Evolutionary conservation across 495 filamentous ascomycete species (phyloP).

Genomic region (Aspergillus taichungensis): DNA sequence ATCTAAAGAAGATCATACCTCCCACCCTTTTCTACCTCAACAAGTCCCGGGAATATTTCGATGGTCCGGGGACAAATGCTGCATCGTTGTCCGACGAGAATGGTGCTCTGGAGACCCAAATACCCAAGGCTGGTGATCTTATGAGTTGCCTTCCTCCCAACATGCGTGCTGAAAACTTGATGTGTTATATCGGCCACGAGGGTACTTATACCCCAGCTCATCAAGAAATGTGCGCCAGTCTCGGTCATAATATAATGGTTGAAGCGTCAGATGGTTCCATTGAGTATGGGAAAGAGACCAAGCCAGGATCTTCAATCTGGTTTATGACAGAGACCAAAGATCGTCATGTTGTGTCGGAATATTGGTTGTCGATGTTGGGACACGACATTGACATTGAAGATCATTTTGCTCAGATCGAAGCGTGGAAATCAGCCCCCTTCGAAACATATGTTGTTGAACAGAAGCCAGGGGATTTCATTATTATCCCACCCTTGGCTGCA

Average conservation of each 20-base stretch:
- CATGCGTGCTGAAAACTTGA: slow-evolving; percentile 90
- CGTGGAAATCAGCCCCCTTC: slow-evolving; percentile 89
- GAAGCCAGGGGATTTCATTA: slow-evolving; percentile 83
- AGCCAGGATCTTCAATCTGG: slow-evolving; percentile 85
- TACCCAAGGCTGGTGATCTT: slow-evolving; percentile 69
- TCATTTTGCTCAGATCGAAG: slow-evolving; percentile 88
- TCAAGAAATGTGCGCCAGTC: slow-evolving; percentile 92
- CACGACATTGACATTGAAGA: slow-evolving; percentile 95
- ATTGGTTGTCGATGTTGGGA: slow-evolving; percentile 81
- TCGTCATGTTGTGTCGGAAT: slow-evolving; percentile 76
- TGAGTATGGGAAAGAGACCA: slow-evolving; percentile 57
- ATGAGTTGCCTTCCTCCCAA: slow-evolving; percentile 83
- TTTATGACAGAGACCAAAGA: slow-evolving; percentile 96
- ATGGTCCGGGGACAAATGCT: slow-evolving; percentile 22
- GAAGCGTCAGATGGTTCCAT: slow-evolving; percentile 56
- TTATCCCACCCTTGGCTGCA: slow-evolving; percentile 91
- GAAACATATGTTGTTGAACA: slow-evolving; percentile 90
- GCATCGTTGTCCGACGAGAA: neutral
- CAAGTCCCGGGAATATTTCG: slow-evolving; percentile 53
- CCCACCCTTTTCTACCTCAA: slow-evolving; percentile 78
- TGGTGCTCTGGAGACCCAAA: slow-evolving; percentile 4
- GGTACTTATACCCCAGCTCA: slow-evolving; percentile 95
- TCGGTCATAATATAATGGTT: slow-evolving; percentile 98
- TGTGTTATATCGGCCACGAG: slow-evolving; percentile 98
- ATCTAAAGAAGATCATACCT: slow-evolving; percentile 68